Base-by-base conservation (phyloP, 2,329 filamentous ascomycete genomes). In the Cercospora berteroae region DNA sequence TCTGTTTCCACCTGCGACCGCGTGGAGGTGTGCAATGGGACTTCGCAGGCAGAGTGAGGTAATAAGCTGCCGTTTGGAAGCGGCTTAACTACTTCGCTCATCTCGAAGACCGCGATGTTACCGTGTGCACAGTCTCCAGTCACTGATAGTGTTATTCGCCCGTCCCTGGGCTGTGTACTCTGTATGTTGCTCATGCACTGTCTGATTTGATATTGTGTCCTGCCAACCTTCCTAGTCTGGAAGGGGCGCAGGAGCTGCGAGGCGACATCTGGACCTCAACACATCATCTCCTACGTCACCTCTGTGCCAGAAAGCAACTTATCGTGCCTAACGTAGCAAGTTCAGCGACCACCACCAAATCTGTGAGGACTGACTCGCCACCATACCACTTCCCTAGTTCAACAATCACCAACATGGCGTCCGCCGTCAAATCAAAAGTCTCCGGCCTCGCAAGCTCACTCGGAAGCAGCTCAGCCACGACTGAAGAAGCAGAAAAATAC, bases 401-500 rank as follows among this genome's bases (percentile, higher is more conserved):
- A n/a, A n/a, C 36, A 39, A 6, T 5, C 18, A 20, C 20, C 44
- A 50, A 25, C 18, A 75, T 75, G 74, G 67, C 73, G 27, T 74
- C 73, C 56, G 56, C 64, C 16, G 59, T 76, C 42, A 74, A 70
- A 63, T 67, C 65, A 4, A 67, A 67, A 44, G 62, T 67, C 56
- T 65, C 70, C 29, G 70, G 71, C 42, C 50, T 63, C 27, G 71
- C 66, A 63, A 67, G 69, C 55, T 63, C 60, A 2, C 8, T 36
- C 16, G 60, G 64, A 55, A 58, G 61, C 18, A 64, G 59, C 36
- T 59, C 67, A 25, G 66, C 67, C 29, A 77, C 75, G 73, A 48
- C 71, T 69, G 44, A 79, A 77, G 77, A 82, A 78, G 77, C 76
- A 74, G 72, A 75, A 20, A 90, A 92, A 72, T 97, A 95, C 79